These are phyloP conservation scores for Avena atlantica DNA, from an alignment of 176 grass and related monocot genomes.

Conservation along the genomic window DNA sequence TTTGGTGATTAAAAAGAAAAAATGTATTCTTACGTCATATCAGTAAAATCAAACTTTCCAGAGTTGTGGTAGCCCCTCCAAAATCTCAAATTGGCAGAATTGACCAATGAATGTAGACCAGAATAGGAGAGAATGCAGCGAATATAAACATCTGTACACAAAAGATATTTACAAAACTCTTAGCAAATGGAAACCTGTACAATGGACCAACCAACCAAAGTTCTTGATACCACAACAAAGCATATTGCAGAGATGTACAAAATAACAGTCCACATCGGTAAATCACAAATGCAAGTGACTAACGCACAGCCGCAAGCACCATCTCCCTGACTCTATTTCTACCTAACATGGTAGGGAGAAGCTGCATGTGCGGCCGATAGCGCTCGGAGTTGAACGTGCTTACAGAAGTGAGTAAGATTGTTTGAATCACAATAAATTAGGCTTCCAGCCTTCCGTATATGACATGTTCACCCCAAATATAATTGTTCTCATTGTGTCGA, in stretches of 20 bases:
- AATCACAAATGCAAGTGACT: not conserved
- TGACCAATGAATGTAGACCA: conserved; percentile 43
- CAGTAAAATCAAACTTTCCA: conserved; percentile 85
- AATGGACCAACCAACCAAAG: conserved; percentile 8
- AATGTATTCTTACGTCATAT: conserved; percentile 89
- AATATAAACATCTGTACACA: conserved; percentile 47
- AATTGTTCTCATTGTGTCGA: not conserved
- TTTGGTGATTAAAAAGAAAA: conserved; percentile 5
- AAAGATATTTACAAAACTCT: conserved; percentile 15
- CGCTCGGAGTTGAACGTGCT: not conserved
- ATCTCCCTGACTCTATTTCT: not conserved
- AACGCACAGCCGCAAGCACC: not conserved
- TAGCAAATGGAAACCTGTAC: not conserved
- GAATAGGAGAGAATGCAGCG: conserved; percentile 44
- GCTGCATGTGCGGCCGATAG: not conserved
- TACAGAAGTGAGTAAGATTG: conserved; percentile 14
- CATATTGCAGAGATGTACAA: not conserved
- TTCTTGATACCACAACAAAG: conserved; percentile 9
- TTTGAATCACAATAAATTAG: not conserved
- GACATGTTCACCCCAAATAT: not conserved
- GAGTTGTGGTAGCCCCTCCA: conserved; percentile 56
- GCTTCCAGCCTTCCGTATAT: not conserved
- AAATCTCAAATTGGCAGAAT: conserved; percentile 43
- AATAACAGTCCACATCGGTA: not conserved
- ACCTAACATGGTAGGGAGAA: not conserved